A percentile compares a stretch with the other conserved stretches of the same genome.
Evolutionary conservation across 1,284 basidiomycete genomes (phyloP).

Genomic region (Tilletia caries): DNA sequence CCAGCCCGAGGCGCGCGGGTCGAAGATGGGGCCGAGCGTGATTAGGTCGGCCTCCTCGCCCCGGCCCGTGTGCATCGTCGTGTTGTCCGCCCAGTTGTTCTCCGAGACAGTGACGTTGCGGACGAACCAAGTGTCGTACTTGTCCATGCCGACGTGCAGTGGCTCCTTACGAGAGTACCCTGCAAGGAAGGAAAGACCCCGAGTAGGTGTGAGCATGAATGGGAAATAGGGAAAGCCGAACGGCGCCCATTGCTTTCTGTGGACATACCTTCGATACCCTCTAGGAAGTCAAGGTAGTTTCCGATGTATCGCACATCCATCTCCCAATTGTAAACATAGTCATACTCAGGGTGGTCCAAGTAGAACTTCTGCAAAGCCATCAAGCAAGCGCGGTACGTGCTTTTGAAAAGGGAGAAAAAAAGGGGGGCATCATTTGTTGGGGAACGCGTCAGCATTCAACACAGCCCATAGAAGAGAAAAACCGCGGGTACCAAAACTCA

Average conservation of each 20-base stretch:
- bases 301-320: constrained; percentile 54
- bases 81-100: constrained; percentile 45
- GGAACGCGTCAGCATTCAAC: too few relatives aligned
- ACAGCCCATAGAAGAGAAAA: background rate
- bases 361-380: constrained; percentile 54
- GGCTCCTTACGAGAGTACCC: constrained; percentile 47
- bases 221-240: too few relatives aligned
- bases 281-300: constrained; percentile 53
- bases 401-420: constrained; percentile 8
- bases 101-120: constrained; percentile 47
- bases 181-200: background rate
- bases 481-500: background rate
- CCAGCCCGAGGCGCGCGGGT: constrained; percentile 53
- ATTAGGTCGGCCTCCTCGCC: constrained; percentile 52
- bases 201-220: background rate
- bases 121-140: constrained; percentile 53
- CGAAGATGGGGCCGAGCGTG: constrained; percentile 53
- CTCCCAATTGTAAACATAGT: constrained; percentile 54
- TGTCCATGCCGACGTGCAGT: constrained; percentile 49
- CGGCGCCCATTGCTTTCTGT: background rate
- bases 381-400: constrained; percentile 52
- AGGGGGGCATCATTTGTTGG: background rate
- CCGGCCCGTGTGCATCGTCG: constrained; percentile 30
- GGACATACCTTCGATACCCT: constrained; percentile 42
- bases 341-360: constrained; percentile 53